Conservation (phyloP, 169 alveolate genomes). For the Amoebophrya sp. region DNA sequence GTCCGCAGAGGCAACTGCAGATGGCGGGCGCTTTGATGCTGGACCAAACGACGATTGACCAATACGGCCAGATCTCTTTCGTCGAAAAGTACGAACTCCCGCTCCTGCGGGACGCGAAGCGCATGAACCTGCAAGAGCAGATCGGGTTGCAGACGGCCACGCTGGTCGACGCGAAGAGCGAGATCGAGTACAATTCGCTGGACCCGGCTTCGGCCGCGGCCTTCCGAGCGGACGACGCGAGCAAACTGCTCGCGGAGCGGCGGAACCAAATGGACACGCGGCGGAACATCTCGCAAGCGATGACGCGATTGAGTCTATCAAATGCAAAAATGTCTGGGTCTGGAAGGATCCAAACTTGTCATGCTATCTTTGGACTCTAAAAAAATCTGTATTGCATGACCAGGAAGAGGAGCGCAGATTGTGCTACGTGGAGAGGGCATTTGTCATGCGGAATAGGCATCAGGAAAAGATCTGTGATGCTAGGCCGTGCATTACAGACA, state of each 20-base stretch:
- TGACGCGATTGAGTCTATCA: slow-evolving; percentile 23
- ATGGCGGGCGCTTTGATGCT: neutral
- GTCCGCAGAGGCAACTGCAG: neutral
- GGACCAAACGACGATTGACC: neutral
- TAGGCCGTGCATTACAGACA: too few species aligned
- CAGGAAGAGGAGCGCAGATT: too few species aligned
- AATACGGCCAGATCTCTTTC: neutral
- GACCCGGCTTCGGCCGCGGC: neutral
- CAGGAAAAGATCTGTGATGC: too few species aligned
- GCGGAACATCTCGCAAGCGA: neutral
- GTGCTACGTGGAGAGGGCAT: too few species aligned
- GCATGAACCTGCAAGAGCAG: neutral
- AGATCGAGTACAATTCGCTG: neutral
- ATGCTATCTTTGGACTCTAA: too few species aligned
- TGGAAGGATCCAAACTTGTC: too few species aligned
- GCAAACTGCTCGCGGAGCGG: neutral
- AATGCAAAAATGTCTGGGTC: too few species aligned
- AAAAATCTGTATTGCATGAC: too few species aligned
- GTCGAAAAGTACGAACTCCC: slow-evolving; percentile 7
- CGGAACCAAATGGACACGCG: neutral
- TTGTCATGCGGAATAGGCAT: too few species aligned
- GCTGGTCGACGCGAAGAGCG: neutral
- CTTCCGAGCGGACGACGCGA: neutral
- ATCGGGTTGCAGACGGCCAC: neutral
- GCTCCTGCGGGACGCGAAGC: neutral